Percentiles rank a stretch among this genome's conserved stretches.
Conservation (phyloP, 2,329 filamentous ascomycete genomes). For the Diaporthe ilicicola region DNA sequence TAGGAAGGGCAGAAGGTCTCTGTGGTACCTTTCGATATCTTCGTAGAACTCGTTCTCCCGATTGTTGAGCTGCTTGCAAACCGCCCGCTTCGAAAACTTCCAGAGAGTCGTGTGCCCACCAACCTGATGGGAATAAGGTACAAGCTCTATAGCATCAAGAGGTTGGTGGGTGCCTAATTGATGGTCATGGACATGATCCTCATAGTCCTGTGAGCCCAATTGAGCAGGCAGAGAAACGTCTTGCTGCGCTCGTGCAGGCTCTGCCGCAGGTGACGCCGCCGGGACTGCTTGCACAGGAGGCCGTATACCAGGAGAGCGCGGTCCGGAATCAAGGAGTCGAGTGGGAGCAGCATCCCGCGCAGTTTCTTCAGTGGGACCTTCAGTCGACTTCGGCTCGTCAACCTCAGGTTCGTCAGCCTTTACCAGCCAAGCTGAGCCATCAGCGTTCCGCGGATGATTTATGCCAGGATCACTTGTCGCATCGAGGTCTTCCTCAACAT, state of each 20-base stretch:
- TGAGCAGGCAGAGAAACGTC: conserved; percentile 45
- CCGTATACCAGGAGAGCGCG: conserved; percentile 26
- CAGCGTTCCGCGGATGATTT: conserved; percentile 31
- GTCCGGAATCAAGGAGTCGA: conserved; percentile 7
- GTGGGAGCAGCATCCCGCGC: conserved; percentile 27
- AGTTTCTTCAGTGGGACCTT: conserved; percentile 46
- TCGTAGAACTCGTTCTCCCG: conserved; percentile 99
- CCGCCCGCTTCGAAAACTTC: conserved; percentile 91
- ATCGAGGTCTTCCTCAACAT: conserved; percentile 37
- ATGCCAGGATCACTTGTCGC: conserved; percentile 16
- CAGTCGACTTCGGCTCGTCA: conserved; percentile 39
- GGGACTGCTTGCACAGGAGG: neutral
- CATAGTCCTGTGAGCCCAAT: conserved; percentile 53
- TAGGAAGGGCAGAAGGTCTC: conserved; percentile 87
- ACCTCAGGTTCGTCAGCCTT: conserved; percentile 62
- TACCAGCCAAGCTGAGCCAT: conserved; percentile 59
- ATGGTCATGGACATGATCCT: conserved; percentile 60
- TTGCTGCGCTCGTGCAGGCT: conserved; percentile 43
- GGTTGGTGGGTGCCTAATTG: conserved; percentile 65
- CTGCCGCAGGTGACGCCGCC: conserved; percentile 32
- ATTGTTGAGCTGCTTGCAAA: conserved; percentile 98
- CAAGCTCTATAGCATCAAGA: conserved; percentile 91
- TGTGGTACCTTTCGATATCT: conserved; percentile 89
- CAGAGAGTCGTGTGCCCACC: conserved; percentile 96
- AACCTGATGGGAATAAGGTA: conserved; percentile 97